Conservation (phyloP, 768 basidiomycete genomes). For the Paxillus ammoniavirescens region DNA sequence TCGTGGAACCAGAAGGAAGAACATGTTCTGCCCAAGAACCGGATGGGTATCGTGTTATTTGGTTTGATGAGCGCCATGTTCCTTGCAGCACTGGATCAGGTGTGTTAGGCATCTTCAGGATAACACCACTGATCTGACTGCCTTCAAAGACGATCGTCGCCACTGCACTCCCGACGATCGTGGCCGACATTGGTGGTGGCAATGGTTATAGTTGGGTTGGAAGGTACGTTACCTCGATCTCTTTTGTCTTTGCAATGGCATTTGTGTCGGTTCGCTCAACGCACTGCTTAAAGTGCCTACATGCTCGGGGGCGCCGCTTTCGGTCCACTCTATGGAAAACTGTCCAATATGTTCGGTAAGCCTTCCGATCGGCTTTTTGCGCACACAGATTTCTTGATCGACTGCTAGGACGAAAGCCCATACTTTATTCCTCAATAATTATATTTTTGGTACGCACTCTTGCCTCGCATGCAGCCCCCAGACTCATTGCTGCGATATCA, state of each 20-base stretch:
- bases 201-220: conserved; percentile 71
- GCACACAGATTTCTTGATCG: no score
- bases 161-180: conserved; percentile 71
- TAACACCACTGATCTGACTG: neutral
- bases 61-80: conserved; percentile 27
- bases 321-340: no score
- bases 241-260: no score
- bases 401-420: no score
- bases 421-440: neutral
- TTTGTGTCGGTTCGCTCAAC: conserved; percentile 1
- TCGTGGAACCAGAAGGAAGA: conserved; percentile 52
- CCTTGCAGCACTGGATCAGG: conserved; percentile 55
- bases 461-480: no score
- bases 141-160: conserved; percentile 54
- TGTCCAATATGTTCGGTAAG: neutral
- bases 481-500: no score
- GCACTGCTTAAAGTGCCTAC: neutral
- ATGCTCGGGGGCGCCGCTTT: no score
- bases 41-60: conserved; percentile 20
- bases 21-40: conserved; percentile 44
- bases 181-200: conserved; percentile 58
- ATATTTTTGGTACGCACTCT: conserved; percentile 28
- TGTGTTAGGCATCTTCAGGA: conserved; percentile 16
- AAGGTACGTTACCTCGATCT: conserved; percentile 37
- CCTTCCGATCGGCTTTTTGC: conserved; percentile 4